phyloP scores from a whole-genome alignment of 1,284 basidiomycete genomes.

The Malassezia obtusa region DNA sequence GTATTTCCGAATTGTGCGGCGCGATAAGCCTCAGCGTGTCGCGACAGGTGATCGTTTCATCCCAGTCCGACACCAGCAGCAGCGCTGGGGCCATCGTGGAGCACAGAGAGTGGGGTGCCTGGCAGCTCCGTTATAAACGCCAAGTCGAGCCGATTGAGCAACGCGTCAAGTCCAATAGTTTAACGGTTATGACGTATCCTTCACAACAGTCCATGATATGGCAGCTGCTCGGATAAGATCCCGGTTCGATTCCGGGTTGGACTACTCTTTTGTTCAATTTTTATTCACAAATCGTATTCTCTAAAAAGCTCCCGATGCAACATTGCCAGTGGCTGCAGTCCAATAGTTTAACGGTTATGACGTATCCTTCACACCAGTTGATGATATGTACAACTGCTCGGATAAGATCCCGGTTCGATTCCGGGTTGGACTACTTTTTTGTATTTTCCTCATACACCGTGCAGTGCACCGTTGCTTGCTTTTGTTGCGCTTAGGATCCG shows the following conservation, averaged over 20 bases:
- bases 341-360: constrained; percentile 21
- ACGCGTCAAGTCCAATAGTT: not conserved
- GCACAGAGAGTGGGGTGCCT: not conserved
- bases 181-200: constrained; percentile 22
- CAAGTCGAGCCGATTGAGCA: not conserved
- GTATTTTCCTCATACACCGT: not conserved
- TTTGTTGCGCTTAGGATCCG: no score
- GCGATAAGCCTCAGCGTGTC: constrained; percentile 40
- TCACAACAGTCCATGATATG: constrained; percentile 9
- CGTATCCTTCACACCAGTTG: constrained; percentile 19
- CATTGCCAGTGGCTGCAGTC: no score
- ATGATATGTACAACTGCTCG: not conserved
- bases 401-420: constrained; percentile 23
- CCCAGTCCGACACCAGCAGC: constrained; percentile 39
- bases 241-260: constrained; percentile 23
- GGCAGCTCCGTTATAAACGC: not conserved
- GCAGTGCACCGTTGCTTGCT: no score
- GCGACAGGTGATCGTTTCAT: constrained; percentile 39
- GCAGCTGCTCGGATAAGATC: constrained; percentile 16
- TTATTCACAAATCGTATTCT: no score
- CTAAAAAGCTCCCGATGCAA: no score
- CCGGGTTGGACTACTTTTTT: constrained; percentile 22
- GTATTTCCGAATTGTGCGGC: constrained; percentile 13
- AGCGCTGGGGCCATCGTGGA: constrained; percentile 2
- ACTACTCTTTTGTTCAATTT: constrained; percentile 14